Evolutionary conservation across 2,329 filamentous ascomycete species (phyloP).

Genomic region (Microsporum ferrugineum): DNA sequence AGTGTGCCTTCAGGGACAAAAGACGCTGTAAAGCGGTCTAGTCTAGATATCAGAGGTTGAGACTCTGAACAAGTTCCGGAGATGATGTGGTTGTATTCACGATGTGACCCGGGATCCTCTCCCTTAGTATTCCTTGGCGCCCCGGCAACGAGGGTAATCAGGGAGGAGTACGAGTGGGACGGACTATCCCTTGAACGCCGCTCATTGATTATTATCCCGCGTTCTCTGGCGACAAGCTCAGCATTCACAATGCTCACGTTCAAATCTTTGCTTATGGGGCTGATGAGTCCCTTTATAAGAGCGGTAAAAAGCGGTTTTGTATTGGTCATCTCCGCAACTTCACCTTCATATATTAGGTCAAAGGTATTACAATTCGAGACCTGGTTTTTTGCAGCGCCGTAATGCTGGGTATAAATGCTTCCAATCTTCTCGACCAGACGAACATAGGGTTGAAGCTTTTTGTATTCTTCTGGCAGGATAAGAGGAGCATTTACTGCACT

Average conservation of each 20-base stretch:
- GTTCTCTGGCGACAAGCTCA: conserved; percentile 60
- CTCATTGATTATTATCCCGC: conserved; percentile 67
- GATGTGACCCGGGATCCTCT: conserved; percentile 9
- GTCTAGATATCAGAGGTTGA: conserved; percentile 52
- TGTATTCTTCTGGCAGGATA: conserved; percentile 69
- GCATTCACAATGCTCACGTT: conserved; percentile 80
- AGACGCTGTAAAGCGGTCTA: conserved; percentile 61
- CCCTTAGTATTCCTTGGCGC: conserved; percentile 19
- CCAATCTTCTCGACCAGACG: conserved; percentile 69
- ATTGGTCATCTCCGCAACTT: conserved; percentile 58
- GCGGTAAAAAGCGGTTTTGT: conserved; percentile 71
- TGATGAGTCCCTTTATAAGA: conserved; percentile 62
- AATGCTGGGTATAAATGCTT: conserved; percentile 67
- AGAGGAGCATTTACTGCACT: conserved; percentile 70
- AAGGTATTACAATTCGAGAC: conserved; percentile 54
- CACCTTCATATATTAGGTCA: conserved; percentile 66
- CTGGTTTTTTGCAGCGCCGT: conserved; percentile 30
- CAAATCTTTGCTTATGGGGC: conserved; percentile 54
- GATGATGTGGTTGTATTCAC: conserved; percentile 42
- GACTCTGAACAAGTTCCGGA: conserved; percentile 30
- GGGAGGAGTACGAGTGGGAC: conserved; percentile 55
- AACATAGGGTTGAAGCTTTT: conserved; percentile 66
- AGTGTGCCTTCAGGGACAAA: conserved; percentile 64
- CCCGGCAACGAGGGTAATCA: conserved; percentile 56
- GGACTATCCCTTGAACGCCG: conserved; percentile 51